Percentiles rank a stretch among this genome's conserved stretches.
phyloP scores from a whole-genome alignment of 495 filamentous ascomycete genomes.

The Emericellopsis terricola region DNA sequence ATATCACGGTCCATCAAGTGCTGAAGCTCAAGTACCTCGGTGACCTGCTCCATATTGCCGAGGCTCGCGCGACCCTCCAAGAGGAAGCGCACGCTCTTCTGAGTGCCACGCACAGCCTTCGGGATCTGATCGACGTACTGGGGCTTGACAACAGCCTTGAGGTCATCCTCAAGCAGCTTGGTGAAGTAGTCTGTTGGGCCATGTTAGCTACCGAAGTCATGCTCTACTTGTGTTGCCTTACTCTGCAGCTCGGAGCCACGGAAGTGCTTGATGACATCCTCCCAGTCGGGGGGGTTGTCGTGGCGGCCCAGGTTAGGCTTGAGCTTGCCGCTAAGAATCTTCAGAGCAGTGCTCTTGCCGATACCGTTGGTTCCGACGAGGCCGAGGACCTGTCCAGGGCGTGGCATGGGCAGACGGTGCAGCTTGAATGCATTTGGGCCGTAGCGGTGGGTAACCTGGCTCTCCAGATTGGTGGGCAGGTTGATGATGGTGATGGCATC shows the following conservation, averaged over 20 bases:
- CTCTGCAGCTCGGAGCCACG: constrained; percentile 93
- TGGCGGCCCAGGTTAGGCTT: constrained; percentile 93
- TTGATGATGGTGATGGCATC: constrained; percentile 99
- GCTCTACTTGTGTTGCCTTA: constrained; percentile 18
- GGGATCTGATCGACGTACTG: constrained; percentile 98
- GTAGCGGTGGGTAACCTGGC: constrained; percentile 93
- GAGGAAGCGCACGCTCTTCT: constrained; percentile 59
- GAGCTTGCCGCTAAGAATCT: constrained; percentile 93
- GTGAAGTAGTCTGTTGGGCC: constrained; percentile 73
- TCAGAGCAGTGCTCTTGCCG: constrained; percentile 94
- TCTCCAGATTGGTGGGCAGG: constrained; percentile 94
- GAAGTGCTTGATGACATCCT: constrained; percentile 96
- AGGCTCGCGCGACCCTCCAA: constrained; percentile 56
- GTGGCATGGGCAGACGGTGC: constrained; percentile 84
- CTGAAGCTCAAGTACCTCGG: constrained; percentile 68
- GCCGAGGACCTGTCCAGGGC: constrained; percentile 91
- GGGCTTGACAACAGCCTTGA: constrained; percentile 95
- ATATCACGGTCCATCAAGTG: constrained; percentile 83
- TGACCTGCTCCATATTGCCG: constrained; percentile 69
- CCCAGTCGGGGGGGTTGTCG: constrained; percentile 96
- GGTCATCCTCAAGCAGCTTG: constrained; percentile 85
- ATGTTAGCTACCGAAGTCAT: background rate
- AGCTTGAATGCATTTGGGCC: constrained; percentile 99
- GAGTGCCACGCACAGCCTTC: constrained; percentile 62
- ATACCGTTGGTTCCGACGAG: constrained; percentile 98